Conservation (phyloP, 257 asterid genomes). For the Sherardia arvensis region DNA sequence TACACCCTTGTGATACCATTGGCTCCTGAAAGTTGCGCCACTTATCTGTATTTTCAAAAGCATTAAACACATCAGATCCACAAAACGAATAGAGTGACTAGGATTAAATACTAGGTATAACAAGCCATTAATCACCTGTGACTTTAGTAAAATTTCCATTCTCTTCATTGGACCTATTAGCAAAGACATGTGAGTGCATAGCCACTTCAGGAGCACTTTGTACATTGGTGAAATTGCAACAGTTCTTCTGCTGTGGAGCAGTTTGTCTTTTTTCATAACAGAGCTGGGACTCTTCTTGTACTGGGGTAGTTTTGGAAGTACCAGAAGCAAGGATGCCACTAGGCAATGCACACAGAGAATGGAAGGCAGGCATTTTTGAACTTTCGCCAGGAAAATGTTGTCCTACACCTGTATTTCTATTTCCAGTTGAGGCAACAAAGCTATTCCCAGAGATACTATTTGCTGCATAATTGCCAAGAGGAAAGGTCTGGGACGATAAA, state of each 20-base stretch:
- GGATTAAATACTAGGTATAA: not conserved
- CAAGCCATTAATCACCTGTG: slow-evolving; percentile 26
- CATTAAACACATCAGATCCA: slow-evolving; percentile 5
- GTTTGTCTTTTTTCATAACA: slow-evolving; percentile 15
- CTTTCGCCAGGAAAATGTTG: slow-evolving; percentile 19
- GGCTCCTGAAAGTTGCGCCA: slow-evolving; percentile 14
- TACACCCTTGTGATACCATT: slow-evolving; percentile 25
- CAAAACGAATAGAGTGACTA: slow-evolving; percentile 3
- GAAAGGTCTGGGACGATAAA: slow-evolving; percentile 9
- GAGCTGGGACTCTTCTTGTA: slow-evolving; percentile 16
- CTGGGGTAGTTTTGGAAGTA: slow-evolving; percentile 20
- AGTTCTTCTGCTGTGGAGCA: slow-evolving; percentile 6
- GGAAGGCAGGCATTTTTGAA: slow-evolving; percentile 19
- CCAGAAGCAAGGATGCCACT: slow-evolving; percentile 13
- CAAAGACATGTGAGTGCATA: slow-evolving; percentile 15
- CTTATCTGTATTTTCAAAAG: slow-evolving; percentile 14
- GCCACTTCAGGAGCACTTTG: slow-evolving; percentile 20
- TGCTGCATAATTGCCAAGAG: slow-evolving; percentile 18
- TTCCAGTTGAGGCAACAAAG: slow-evolving; percentile 17
- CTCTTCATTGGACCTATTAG: slow-evolving; percentile 19
- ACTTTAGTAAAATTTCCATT: slow-evolving; percentile 16
- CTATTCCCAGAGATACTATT: slow-evolving; percentile 20
- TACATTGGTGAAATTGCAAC: slow-evolving; percentile 10
- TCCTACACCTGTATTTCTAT: slow-evolving; percentile 11
- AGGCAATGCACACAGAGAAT: slow-evolving; percentile 21